These are phyloP conservation scores for Hanseniaspora jakobsenii DNA, from an alignment of 805 yeast genomes.

Conservation along the genomic window DNA sequence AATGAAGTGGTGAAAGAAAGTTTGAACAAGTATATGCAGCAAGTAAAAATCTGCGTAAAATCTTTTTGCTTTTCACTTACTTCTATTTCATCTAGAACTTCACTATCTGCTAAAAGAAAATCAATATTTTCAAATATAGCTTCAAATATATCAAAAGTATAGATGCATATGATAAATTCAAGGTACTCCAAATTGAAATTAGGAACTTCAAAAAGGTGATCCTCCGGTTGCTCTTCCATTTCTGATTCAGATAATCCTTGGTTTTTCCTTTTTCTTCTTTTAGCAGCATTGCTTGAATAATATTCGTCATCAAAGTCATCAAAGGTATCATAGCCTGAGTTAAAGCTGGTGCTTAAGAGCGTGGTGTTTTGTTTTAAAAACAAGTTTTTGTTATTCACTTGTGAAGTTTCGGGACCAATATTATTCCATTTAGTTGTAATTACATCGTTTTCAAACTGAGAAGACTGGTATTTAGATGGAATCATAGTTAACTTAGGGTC, in stretches of 20 bases:
- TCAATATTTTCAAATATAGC: slow-evolving; percentile 27
- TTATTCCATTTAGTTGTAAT: not conserved
- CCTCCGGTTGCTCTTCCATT: slow-evolving; percentile 2
- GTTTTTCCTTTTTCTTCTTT: not conserved
- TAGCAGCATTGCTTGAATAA: not conserved
- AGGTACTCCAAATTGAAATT: slow-evolving; percentile 38
- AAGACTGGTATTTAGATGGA: slow-evolving; percentile 6
- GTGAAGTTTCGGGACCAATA: slow-evolving; percentile 6
- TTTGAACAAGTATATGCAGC: not conserved
- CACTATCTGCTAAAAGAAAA: slow-evolving; percentile 12
- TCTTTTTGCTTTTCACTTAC: not conserved
- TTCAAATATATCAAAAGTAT: slow-evolving; percentile 48
- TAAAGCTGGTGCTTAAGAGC: slow-evolving; percentile 4
- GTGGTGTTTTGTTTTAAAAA: slow-evolving; percentile 12
- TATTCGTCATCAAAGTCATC: slow-evolving; percentile 1
- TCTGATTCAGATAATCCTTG: not conserved
- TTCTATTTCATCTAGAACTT: not conserved
- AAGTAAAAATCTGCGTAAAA: not conserved
- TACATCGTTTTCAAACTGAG: not conserved
- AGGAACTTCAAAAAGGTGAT: slow-evolving; percentile 17
- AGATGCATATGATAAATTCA: slow-evolving; percentile 39
- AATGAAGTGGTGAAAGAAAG: slow-evolving; percentile 11
- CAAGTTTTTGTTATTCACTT: slow-evolving; percentile 6
- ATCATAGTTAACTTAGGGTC: slow-evolving; percentile 5
- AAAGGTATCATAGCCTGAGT: not conserved